Percentiles rank a stretch among this genome's conserved stretches.
Evolutionary conservation across 768 basidiomycete genomes (phyloP).

Genomic region (Candolleomyces efflorescens): DNA sequence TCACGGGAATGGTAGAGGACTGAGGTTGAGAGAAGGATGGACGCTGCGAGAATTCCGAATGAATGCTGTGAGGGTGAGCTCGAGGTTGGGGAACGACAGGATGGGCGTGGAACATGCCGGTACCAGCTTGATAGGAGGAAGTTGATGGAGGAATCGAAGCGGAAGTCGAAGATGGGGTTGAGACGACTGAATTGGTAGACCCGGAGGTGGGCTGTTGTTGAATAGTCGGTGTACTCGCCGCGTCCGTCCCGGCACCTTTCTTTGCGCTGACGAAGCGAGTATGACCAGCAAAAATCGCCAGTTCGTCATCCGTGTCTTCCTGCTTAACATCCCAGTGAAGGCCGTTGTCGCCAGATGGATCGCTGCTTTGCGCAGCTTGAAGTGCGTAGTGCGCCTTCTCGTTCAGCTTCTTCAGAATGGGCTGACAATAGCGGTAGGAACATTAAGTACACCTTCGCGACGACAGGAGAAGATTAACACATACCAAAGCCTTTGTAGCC

Average conservation of each 20-base stretch:
- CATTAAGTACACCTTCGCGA: background rate
- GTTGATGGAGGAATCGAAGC: background rate
- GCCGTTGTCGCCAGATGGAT: slow-evolving; percentile 29
- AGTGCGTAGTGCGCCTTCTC: slow-evolving; percentile 67
- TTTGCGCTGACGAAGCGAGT: slow-evolving; percentile 56
- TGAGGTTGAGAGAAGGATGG: background rate
- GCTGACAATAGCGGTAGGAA: slow-evolving; percentile 32
- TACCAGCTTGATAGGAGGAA: background rate
- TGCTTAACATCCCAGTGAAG: slow-evolving; percentile 49
- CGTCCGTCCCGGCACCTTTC: slow-evolving; percentile 14
- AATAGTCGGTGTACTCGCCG: background rate
- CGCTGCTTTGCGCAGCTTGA: slow-evolving; percentile 34
- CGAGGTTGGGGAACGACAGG: background rate
- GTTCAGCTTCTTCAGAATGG: slow-evolving; percentile 52
- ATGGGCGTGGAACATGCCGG: background rate
- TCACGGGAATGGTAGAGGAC: background rate
- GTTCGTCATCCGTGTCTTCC: slow-evolving; percentile 57
- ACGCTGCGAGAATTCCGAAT: background rate
- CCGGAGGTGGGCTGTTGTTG: background rate
- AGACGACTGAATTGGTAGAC: background rate
- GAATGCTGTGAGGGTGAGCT: background rate
- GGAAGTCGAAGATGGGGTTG: background rate
- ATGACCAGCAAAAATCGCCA: slow-evolving; percentile 66
- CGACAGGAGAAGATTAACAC: slow-evolving; percentile 14
- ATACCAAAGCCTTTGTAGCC: slow-evolving; percentile 61